Conservation (phyloP, 768 basidiomycete genomes). For the Hypholoma sublateritium region DNA sequence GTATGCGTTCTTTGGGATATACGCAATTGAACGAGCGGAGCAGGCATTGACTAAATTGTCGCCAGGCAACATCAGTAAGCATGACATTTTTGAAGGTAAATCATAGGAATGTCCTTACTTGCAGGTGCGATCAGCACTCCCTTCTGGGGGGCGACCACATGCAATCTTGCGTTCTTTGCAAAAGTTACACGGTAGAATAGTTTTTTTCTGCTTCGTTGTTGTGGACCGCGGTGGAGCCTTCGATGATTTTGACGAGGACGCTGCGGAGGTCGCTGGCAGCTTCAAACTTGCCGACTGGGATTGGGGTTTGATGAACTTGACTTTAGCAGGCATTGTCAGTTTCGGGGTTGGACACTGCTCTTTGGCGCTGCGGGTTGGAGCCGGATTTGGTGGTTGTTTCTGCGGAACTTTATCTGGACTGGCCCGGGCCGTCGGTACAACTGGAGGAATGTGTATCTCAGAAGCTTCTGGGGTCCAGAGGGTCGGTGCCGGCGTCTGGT, state of each 20-base stretch:
- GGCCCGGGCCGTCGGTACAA: too few relatives aligned
- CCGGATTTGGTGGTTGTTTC: too few relatives aligned
- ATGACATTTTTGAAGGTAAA: neutral
- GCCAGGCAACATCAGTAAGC: neutral
- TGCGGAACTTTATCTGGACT: too few relatives aligned
- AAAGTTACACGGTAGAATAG: constrained; percentile 37
- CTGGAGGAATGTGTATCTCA: too few relatives aligned
- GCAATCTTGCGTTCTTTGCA: constrained; percentile 44
- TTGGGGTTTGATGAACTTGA: too few relatives aligned
- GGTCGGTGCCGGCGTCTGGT: neutral
- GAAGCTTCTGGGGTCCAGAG: neutral
- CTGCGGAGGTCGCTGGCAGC: too few relatives aligned
- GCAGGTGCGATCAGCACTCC: constrained; percentile 45
- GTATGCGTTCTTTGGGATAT: constrained; percentile 1
- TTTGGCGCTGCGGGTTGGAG: too few relatives aligned
- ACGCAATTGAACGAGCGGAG: constrained; percentile 16
- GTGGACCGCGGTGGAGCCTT: neutral
- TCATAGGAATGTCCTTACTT: constrained; percentile 37
- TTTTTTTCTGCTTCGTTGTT: constrained; percentile 22
- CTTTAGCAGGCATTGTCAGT: too few relatives aligned
- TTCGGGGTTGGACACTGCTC: too few relatives aligned
- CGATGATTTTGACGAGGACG: neutral
- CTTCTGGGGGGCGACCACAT: constrained; percentile 34
- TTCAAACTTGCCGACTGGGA: too few relatives aligned
- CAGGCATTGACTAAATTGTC: constrained; percentile 13